These are phyloP conservation scores for Cylindrodendrum hubeiense DNA, from an alignment of 2,329 filamentous ascomycete species.

Conservation along the genomic window DNA sequence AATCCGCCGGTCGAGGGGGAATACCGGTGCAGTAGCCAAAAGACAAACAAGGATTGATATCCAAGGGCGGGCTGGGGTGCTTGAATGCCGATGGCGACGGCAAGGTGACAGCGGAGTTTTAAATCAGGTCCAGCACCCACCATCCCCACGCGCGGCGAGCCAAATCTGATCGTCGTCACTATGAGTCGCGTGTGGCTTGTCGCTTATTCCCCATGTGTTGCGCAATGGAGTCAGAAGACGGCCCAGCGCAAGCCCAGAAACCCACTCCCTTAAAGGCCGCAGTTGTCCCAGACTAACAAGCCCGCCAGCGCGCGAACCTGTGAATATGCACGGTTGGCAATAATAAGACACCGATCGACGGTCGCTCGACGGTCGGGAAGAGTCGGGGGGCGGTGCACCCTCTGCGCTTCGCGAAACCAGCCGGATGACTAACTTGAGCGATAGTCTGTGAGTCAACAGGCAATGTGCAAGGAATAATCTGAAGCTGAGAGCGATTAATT, in stretches of 20 bases:
- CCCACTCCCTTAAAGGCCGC: not conserved
- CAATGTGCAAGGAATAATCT: not conserved
- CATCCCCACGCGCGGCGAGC: not conserved
- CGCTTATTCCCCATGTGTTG: not conserved
- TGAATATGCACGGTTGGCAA: not conserved
- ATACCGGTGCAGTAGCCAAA: too few relatives aligned
- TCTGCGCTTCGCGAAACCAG: not conserved
- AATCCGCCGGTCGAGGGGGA: constrained; percentile 1
- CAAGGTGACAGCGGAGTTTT: not conserved
- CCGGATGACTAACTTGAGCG: constrained; percentile 8
- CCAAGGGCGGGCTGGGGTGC: too few relatives aligned
- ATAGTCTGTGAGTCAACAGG: constrained; percentile 20
- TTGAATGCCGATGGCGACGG: not conserved
- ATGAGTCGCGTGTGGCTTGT: constrained; percentile 12
- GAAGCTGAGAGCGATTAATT: constrained; percentile 8
- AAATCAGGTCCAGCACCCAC: not conserved
- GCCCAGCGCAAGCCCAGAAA: not conserved
- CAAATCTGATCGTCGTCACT: not conserved
- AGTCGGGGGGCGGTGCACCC: not conserved
- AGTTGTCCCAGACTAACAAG: constrained; percentile 2
- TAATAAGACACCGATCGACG: not conserved
- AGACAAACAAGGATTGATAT: too few relatives aligned
- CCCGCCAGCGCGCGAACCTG: not conserved
- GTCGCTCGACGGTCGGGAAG: not conserved
- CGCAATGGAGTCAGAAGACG: constrained; percentile 4